Conservation (phyloP, 83 land plant species). For the Larix sibirica region DNA sequence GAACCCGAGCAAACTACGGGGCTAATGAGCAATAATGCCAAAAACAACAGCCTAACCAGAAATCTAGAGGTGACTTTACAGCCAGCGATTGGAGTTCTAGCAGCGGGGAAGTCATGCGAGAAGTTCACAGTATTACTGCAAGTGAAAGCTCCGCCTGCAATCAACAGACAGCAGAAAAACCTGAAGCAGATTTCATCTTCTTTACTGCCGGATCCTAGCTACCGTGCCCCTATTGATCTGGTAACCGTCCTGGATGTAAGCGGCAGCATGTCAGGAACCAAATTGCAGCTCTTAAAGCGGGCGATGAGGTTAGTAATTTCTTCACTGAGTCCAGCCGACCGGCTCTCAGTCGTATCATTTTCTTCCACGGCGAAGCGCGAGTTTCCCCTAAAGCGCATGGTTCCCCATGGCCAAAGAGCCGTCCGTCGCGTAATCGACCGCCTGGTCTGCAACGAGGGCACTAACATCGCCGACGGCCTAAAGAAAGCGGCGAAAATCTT, state of each 20-base stretch:
- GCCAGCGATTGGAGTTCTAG: constrained; percentile 50
- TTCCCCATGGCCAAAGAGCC: constrained; percentile 50
- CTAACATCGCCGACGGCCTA: constrained; percentile 63
- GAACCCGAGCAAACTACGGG: constrained; percentile 23
- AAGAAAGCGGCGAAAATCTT: constrained; percentile 76
- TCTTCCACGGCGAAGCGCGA: constrained; percentile 63
- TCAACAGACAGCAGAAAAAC: constrained; percentile 13
- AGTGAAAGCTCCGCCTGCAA: constrained; percentile 42
- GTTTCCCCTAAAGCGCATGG: constrained; percentile 74
- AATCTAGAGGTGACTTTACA: constrained; percentile 28
- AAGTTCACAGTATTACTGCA: constrained; percentile 52
- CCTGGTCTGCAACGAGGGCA: constrained; percentile 47
- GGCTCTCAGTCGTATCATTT: constrained; percentile 83
- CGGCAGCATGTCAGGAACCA: constrained; percentile 57
- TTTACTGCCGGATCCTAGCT: constrained; percentile 32
- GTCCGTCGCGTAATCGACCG: constrained; percentile 71
- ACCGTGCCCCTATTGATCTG: constrained; percentile 77
- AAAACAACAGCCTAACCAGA: background rate
- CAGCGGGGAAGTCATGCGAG: constrained; percentile 37
- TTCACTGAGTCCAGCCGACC: constrained; percentile 69
- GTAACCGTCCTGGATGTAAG: constrained; percentile 89
- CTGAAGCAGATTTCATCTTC: constrained; percentile 13
- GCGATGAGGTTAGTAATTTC: constrained; percentile 74
- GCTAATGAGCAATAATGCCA: background rate
- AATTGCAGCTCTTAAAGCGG: constrained; percentile 62